Base-by-base conservation (phyloP, 768 basidiomycete genomes). In the Lentinula sp. region DNA sequence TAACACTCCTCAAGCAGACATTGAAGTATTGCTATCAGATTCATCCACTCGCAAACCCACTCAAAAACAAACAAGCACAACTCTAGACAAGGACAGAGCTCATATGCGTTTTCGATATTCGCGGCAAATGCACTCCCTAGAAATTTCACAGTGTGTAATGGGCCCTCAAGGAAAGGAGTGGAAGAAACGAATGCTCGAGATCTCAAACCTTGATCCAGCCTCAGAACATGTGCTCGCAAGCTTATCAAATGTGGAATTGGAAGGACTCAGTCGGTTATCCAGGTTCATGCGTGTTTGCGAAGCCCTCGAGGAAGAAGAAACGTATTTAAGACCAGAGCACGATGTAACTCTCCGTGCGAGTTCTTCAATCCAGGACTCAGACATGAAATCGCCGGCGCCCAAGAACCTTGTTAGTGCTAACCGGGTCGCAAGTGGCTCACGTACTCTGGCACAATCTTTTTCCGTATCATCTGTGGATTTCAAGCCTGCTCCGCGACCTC, bases 1-100 rank as follows among this genome's bases (percentile, higher is more conserved):
- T 3, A 85, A 85, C 61, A 67, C 70, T 10, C 79, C 82, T 31
- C 69, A 64, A 7, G 79, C 73, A 5, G 82, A 85, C 57, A 69
- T 84, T 39, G 83, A 84, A 62, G 56, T 82, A 18, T 60, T 78
- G 18, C 66, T 78, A 45, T 48, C 56, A 35, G 43, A 39, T 48
- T 60, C 58, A 39, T 18, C 28, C 11, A 42, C 39, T 54, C 16
- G 39, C 51, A 50, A 43, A 42, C 1, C 0, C 5, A 6, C 61
- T 48, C 43, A 45, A 34, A 48, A 55, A 16, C 62, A 42, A 48
- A 18, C 60, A 11, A 39, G 28, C 23, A 16, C 23, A 43, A 56
- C 18, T 28, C 18, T 8, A 13, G 40, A 50, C 34, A 57, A 59
- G 58, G 53, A 63, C 28, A 45, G 39, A 28, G 28, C 56, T 32